A percentile compares a stretch with the other conserved stretches of the same genome.
These are phyloP conservation scores for Chytriomyces hyalinus DNA, from an alignment of 192 early-diverging fungal species.

Conservation along the genomic window DNA sequence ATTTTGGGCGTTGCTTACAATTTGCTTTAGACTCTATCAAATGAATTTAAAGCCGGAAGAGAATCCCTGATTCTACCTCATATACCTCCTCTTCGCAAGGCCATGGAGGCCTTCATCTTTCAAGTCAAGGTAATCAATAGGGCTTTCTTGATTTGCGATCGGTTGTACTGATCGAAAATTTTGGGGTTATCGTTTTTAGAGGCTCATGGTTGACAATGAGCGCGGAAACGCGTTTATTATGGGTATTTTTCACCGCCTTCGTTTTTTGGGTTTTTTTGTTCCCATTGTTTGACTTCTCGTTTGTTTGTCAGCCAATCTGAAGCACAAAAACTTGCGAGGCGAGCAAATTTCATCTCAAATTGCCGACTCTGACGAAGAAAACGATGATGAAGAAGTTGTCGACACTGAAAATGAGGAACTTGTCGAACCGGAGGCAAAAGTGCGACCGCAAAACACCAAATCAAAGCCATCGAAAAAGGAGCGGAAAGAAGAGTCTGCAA, in stretches of 20 bases:
- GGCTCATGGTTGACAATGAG: slow-evolving; percentile 31
- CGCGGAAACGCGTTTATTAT: slow-evolving; percentile 25
- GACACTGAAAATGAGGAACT: background rate
- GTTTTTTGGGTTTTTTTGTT: background rate
- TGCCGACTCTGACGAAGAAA: slow-evolving; percentile 21
- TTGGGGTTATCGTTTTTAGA: slow-evolving; percentile 3
- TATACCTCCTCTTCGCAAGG: slow-evolving; percentile 32
- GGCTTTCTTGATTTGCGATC: background rate
- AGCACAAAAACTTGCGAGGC: slow-evolving; percentile 24
- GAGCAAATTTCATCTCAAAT: slow-evolving; percentile 34
- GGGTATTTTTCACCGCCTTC: slow-evolving; percentile 11
- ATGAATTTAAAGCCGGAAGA: slow-evolving; percentile 28
- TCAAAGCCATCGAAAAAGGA: background rate
- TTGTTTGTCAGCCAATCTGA: slow-evolving; percentile 28
- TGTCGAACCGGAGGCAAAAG: background rate
- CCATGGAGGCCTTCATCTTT: slow-evolving; percentile 33
- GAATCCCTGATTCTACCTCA: slow-evolving; percentile 1
- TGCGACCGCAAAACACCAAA: background rate
- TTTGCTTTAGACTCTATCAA: slow-evolving; percentile 4
- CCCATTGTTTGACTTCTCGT: background rate
- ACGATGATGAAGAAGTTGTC: background rate
- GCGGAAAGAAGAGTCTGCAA: background rate
- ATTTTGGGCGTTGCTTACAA: background rate
- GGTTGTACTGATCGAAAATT: background rate
- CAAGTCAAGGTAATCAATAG: slow-evolving; percentile 28